Conservation (phyloP, 148 eudicot species). For the Chenopodium quinoa region DNA sequence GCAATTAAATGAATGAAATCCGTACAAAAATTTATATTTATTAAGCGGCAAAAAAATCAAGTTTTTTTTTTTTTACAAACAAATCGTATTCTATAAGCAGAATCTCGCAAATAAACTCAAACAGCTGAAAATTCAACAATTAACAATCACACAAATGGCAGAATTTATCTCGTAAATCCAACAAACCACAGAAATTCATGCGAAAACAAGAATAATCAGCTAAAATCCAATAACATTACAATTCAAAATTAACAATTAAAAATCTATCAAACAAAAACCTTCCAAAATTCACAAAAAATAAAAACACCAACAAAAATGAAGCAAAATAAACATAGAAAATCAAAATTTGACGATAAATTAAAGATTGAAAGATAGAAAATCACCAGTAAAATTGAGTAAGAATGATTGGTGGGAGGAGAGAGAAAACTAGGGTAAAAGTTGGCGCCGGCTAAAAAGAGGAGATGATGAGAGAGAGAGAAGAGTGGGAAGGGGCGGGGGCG, state of each 20-base stretch:
- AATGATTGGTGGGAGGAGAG: not conserved
- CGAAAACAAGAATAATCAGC: not conserved
- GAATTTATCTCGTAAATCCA: conserved; percentile 4
- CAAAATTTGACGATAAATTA: not conserved
- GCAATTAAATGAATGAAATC: not conserved
- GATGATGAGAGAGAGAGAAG: not conserved
- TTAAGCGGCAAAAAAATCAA: not conserved
- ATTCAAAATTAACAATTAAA: not conserved
- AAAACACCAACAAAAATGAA: not conserved
- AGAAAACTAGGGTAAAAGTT: conserved; percentile 12
- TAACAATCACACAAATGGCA: not conserved
- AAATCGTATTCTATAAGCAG: not conserved
- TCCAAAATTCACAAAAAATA: not conserved
- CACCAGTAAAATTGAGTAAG: conserved; percentile 6
- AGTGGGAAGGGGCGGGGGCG: not conserved
- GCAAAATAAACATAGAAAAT: not conserved
- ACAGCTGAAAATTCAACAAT: not conserved
- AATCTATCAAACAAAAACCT: not conserved
- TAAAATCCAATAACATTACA: not conserved
- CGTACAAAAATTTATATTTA: not conserved
- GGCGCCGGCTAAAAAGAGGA: conserved; percentile 6
- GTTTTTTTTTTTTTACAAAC: too few species aligned
- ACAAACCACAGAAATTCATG: not conserved
- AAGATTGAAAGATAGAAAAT: not conserved
- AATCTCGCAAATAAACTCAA: not conserved